Conservation (phyloP, 2,329 filamentous ascomycete species). For the Phaeosphaeriaceae sp. region DNA sequence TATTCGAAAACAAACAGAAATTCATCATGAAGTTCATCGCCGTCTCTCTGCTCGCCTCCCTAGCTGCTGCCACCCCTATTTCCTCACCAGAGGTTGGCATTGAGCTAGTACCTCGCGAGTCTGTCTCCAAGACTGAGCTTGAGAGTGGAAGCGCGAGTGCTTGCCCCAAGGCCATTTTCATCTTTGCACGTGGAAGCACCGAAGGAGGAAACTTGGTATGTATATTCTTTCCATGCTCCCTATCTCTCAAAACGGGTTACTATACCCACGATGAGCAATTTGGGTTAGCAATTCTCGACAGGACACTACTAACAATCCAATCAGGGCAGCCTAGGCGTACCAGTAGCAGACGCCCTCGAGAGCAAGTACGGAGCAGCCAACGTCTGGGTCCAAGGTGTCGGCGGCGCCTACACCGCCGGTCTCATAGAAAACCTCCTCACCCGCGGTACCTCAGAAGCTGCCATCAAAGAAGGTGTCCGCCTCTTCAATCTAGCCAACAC, state of each 20-base stretch:
- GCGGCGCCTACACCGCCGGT: constrained; percentile 44
- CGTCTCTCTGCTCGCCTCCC: constrained; percentile 16
- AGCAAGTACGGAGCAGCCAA: constrained; percentile 27
- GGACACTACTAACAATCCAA: not conserved
- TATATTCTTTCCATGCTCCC: not conserved
- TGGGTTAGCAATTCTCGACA: no score
- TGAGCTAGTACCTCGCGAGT: constrained; percentile 11
- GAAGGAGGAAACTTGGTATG: constrained; percentile 38
- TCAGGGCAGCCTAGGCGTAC: constrained; percentile 30
- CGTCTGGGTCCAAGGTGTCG: constrained; percentile 43
- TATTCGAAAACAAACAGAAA: not conserved
- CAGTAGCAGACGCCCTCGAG: constrained; percentile 28
- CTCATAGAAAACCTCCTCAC: constrained; percentile 43
- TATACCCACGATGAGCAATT: no score
- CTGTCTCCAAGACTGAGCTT: constrained; percentile 26
- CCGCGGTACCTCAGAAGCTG: constrained; percentile 38
- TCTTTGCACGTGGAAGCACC: constrained; percentile 34
- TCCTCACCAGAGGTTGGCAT: constrained; percentile 3
- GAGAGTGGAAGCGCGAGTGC: constrained; percentile 20
- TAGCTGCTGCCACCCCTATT: constrained; percentile 14
- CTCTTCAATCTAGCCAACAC: constrained; percentile 46
- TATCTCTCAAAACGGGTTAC: no score
- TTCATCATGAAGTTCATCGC: constrained; percentile 30
- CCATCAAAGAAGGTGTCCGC: constrained; percentile 43
- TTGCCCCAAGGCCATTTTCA: constrained; percentile 37